A percentile compares a stretch with the other conserved stretches of the same genome.
These are phyloP conservation scores for Filobasidium uniguttulatum DNA, from an alignment of 1,284 basidiomycete genomes.

Conservation along the genomic window DNA sequence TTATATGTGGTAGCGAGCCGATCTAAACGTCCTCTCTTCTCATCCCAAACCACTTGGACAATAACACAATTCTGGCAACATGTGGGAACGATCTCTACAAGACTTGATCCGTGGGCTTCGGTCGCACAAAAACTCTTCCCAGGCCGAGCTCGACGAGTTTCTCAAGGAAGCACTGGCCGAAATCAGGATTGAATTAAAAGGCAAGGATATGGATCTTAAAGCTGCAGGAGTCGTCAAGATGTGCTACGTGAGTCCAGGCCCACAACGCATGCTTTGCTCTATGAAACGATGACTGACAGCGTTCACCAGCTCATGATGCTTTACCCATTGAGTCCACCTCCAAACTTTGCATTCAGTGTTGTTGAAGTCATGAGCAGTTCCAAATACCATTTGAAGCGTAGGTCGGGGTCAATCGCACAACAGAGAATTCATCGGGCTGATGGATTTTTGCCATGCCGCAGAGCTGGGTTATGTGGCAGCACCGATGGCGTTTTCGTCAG, in stretches of 20 bases:
- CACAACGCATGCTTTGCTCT: background rate
- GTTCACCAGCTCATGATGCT: slow-evolving; percentile 36
- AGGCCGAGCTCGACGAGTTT: slow-evolving; percentile 38
- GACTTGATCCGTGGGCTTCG: slow-evolving; percentile 82
- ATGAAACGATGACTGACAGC: background rate
- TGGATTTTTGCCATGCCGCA: slow-evolving; percentile 7
- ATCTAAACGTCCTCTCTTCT: background rate
- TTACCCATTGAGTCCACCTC: slow-evolving; percentile 39
- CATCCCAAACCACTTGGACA: background rate
- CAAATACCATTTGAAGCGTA: slow-evolving; percentile 70
- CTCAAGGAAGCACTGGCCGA: slow-evolving; percentile 45
- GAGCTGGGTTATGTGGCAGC: slow-evolving; percentile 92
- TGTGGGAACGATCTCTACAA: slow-evolving; percentile 89
- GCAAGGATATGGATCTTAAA: slow-evolving; percentile 93
- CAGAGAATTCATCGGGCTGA: background rate
- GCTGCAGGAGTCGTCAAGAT: slow-evolving; percentile 89
- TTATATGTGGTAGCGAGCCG: background rate
- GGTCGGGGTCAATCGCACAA: slow-evolving; percentile 9
- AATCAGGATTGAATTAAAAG: slow-evolving; percentile 78
- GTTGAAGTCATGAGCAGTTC: slow-evolving; percentile 95
- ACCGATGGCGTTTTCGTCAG: slow-evolving; percentile 76
- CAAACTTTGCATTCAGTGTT: slow-evolving; percentile 63
- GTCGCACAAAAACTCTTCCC: slow-evolving; percentile 38
- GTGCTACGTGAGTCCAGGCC: slow-evolving; percentile 66
- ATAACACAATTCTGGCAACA: too few relatives aligned